Base-by-base conservation (phyloP, 2,329 filamentous ascomycete species). In the Aphanoascus verrucosus region DNA sequence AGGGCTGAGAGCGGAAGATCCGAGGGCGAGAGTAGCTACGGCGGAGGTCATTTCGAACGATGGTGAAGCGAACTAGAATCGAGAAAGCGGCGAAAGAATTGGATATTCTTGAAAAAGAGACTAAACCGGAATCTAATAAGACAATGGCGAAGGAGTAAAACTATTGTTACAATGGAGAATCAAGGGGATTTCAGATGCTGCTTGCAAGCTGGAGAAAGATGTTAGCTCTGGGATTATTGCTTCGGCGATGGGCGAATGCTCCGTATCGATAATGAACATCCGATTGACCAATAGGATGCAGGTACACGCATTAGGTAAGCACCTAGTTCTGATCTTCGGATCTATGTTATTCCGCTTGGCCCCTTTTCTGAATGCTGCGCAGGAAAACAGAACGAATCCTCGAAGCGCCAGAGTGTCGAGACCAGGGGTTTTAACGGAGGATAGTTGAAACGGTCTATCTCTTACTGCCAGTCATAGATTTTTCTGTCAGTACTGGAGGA, bases 11-110 rank as follows among this genome's bases (percentile, higher is more conserved):
- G 77, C 74, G 73, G 78, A 74, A 60, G 79, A 76, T 76, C 77
- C 72, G 64, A 78, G 80, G 55, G 80, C 72, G 64, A 80, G 70
- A 64, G 76, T 74, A 70, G 77, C 77, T 69, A 81, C 76, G 64
- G 77, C 76, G 69, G 77, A 81, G 72, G 78, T 74, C 75, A 46
- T 52, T 34, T 38, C 12, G 46, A 17, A 40, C 19, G 35, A n/a
- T 4, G 1, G 7, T 34, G 11, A 15, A 28, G n/a, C 38, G 14
- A 40, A 31, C 38, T 34, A 17, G 40, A 23, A 17, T 12, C 3
- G 42, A 50, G 7, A 41, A 19, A 17, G 28, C 14, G 19, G 12
- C 12, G 3, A n/a, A 3, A 42, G 20, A 49, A 28, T 45, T 28
- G n/a, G 17, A 17, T 3, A 11, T 17, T 5, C 12, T 9, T 42